Evolutionary conservation across 2,329 filamentous ascomycete species (phyloP).

Genomic region (Paecilomyces sp.): DNA sequence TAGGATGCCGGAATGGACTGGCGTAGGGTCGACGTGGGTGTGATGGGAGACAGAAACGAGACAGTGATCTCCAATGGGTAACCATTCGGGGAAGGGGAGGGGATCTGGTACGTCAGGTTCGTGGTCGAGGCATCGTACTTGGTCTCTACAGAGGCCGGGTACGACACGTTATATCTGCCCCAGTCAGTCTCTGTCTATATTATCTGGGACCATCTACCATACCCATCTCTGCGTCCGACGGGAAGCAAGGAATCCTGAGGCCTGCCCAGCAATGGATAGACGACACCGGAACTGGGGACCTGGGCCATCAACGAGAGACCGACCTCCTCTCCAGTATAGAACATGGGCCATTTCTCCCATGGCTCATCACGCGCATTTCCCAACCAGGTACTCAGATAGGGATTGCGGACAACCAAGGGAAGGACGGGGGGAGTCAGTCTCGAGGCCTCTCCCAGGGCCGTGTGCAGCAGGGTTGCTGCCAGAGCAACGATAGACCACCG

Average conservation of each 20-base stretch:
- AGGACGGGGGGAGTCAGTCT: slow-evolving; percentile 57
- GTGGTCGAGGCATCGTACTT: slow-evolving; percentile 65
- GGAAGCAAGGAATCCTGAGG: slow-evolving; percentile 55
- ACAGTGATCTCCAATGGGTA: slow-evolving; percentile 48
- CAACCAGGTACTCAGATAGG: slow-evolving; percentile 72
- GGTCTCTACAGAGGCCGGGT: slow-evolving; percentile 52
- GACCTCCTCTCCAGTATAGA: slow-evolving; percentile 66
- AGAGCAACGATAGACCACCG: slow-evolving; percentile 23
- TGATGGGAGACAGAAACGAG: slow-evolving; percentile 69
- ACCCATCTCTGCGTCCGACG: slow-evolving; percentile 26
- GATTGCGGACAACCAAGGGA: slow-evolving; percentile 67
- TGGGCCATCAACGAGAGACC: slow-evolving; percentile 59
- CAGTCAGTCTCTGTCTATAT: slow-evolving; percentile 6
- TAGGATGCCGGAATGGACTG: slow-evolving; percentile 81
- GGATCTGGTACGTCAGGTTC: slow-evolving; percentile 59
- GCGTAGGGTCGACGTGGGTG: slow-evolving; percentile 69
- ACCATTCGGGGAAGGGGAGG: slow-evolving; percentile 31
- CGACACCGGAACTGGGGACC: slow-evolving; percentile 51
- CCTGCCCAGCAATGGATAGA: slow-evolving; percentile 59
- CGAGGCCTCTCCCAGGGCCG: slow-evolving; percentile 41
- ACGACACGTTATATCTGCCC: slow-evolving; percentile 50
- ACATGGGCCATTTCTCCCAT: slow-evolving; percentile 82
- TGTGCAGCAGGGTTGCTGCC: slow-evolving; percentile 31
- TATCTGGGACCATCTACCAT: slow-evolving; percentile 12
- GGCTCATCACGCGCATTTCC: slow-evolving; percentile 64